Percentiles rank a stretch among this genome's conserved stretches.
Evolutionary conservation across 1,284 basidiomycete species (phyloP).

Genomic region (Mycosarcoma maydis): DNA sequence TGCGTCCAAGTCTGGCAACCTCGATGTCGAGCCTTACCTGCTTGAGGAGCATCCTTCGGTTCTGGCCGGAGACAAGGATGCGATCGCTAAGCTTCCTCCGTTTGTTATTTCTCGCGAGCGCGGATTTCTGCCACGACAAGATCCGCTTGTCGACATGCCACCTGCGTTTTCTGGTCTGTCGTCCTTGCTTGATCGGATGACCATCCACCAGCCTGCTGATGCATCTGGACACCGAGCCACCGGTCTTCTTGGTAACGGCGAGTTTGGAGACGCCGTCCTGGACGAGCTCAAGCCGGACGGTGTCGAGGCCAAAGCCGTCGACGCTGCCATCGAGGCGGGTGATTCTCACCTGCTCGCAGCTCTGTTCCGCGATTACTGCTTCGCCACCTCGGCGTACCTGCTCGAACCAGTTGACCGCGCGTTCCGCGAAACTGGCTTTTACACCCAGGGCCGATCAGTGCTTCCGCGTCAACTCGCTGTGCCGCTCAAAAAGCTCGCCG

Average conservation of each 20-base stretch:
- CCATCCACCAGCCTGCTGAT: conserved; percentile 59
- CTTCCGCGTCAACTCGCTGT: conserved; percentile 55
- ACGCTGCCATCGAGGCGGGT: conserved; percentile 34
- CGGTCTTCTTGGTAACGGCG: conserved; percentile 58
- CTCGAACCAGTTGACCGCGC: conserved; percentile 59
- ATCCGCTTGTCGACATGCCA: conserved; percentile 55
- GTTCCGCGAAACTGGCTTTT: conserved; percentile 55
- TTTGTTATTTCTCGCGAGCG: conserved; percentile 52
- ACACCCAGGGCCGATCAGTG: conserved; percentile 46
- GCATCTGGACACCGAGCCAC: conserved; percentile 35
- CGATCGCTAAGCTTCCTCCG: conserved; percentile 46
- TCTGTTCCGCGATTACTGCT: conserved; percentile 65
- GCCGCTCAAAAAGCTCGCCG: conserved; percentile 58
- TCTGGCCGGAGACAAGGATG: conserved; percentile 25
- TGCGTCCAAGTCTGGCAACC: conserved; percentile 1
- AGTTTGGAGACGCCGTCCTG: conserved; percentile 59
- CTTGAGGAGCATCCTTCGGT: conserved; percentile 50
- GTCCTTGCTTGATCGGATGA: conserved; percentile 61
- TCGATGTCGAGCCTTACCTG: conserved; percentile 48
- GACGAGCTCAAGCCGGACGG: conserved; percentile 48
- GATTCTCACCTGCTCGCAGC: conserved; percentile 57
- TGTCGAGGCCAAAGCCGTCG: conserved; percentile 40
- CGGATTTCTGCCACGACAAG: conserved; percentile 55
- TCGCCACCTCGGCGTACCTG: conserved; percentile 60
- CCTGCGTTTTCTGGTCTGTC: conserved; percentile 43